Conservation (phyloP, 306 rosid species). For the Prosopis cineraria region DNA sequence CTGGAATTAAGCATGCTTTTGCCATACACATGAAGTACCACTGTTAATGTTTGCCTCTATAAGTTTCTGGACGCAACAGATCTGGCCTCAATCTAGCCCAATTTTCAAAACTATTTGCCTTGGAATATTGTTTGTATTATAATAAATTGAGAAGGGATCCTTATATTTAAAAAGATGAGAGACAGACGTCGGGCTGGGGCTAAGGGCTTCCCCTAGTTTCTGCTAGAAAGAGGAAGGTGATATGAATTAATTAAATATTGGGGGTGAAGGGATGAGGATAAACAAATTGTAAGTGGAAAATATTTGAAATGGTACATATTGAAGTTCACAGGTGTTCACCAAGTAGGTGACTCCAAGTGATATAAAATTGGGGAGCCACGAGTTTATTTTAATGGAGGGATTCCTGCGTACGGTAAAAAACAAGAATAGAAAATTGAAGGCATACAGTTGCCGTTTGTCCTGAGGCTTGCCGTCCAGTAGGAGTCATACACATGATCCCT, state of each 20-base stretch:
- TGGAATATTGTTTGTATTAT: background rate
- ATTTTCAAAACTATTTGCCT: background rate
- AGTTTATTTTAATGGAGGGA: background rate
- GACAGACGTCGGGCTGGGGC: too few relatives aligned
- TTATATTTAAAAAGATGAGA: too few relatives aligned
- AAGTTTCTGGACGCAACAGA: background rate
- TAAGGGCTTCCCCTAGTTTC: background rate
- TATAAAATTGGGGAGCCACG: background rate
- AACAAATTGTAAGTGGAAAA: background rate
- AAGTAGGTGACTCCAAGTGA: background rate
- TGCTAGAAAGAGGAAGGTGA: background rate
- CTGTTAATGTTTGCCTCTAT: background rate
- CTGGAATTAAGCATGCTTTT: too few relatives aligned
- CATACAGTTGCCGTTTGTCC: background rate
- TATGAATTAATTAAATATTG: background rate
- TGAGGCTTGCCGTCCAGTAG: background rate
- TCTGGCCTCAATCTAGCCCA: background rate
- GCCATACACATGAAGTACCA: too few relatives aligned
- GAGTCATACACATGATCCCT: background rate
- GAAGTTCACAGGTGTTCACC: background rate
- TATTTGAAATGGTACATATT: slow-evolving; percentile 13
- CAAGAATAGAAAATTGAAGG: background rate
- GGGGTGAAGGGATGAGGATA: background rate
- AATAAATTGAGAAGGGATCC: background rate
- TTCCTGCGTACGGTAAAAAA: background rate